Base-by-base conservation (phyloP, 345 rosid species). In the Boechera retrofracta region DNA sequence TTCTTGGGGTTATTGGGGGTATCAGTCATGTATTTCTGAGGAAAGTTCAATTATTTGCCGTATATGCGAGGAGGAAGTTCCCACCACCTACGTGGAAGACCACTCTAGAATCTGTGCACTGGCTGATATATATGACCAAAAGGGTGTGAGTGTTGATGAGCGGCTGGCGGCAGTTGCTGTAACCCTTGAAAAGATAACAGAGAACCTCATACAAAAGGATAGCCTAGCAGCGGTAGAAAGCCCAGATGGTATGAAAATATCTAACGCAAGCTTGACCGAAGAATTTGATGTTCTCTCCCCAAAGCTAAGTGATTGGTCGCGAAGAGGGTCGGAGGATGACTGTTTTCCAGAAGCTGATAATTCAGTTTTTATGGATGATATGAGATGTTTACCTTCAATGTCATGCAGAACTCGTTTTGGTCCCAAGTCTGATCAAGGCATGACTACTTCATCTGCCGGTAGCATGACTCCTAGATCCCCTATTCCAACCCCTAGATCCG, bases 391-490 rank as follows among this genome's bases (percentile, higher is more conserved):
- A 62, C 87, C 93, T 75, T 83, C 90, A 67, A 85, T 91, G 90
- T 89, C 96, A 74, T 94, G 97, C 78, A 94, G 49, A 86, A 88
- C 94, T 48, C 94, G 96, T 74, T 91, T 91, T 75, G 93, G 97
- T 60, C 89, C 90, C 66, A 91, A 94, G 83, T 89, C 98, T 39
- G 94, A 93, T 83, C 96, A 91, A 73, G 95, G 92, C 79, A 88
- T 88, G 96, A 78, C 98, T 38, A 86, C 96, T 57, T 91, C 97
- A 35, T 91, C 96, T 29, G 93, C 89, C 42, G 92, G 96, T 72
- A 89, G 96, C 85, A 86, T 91, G 89, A 94, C 97, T 73, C 97
- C 98, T 65, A 87, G 93, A 73, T 94, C 98, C 76, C 97, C 96
- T 21, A 72, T 89, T 69, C 78, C 89, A 86, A 89, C 97, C 57